phyloP scores from a whole-genome alignment of 1,284 basidiomycete genomes.

The Xerocomus nothofagi region DNA sequence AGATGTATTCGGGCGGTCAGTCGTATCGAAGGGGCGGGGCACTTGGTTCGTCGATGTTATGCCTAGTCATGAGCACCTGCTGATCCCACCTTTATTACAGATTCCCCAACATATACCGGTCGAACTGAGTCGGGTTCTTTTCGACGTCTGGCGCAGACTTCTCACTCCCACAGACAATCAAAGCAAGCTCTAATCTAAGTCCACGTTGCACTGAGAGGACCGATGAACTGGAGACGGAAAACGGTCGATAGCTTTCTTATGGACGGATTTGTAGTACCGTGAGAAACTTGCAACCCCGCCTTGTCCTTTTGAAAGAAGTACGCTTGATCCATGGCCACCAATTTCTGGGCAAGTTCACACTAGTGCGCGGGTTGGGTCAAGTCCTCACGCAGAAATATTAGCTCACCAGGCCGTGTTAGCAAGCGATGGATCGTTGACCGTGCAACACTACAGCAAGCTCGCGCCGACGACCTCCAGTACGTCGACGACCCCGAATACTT shows the following conservation, averaged over 20 bases:
- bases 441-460: slow-evolving; percentile 69
- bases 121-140: slow-evolving; percentile 19
- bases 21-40: slow-evolving; percentile 44
- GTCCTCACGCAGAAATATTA: slow-evolving; percentile 7
- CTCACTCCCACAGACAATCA: neutral
- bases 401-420: slow-evolving; percentile 42
- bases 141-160: slow-evolving; percentile 22
- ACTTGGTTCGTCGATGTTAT: slow-evolving; percentile 41
- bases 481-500: slow-evolving; percentile 74
- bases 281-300: no score
- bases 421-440: slow-evolving; percentile 89
- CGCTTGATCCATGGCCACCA: slow-evolving; percentile 68
- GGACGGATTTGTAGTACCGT: no score
- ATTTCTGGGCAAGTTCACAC: slow-evolving; percentile 76
- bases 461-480: slow-evolving; percentile 73
- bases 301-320: no score
- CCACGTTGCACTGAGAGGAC: neutral
- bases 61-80: neutral
- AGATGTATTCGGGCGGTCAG: slow-evolving; percentile 43
- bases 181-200: slow-evolving; percentile 20
- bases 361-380: slow-evolving; percentile 47
- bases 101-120: slow-evolving; percentile 29
- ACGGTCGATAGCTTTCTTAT: no score
- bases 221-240: no score
- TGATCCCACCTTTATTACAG: slow-evolving; percentile 9